Base-by-base conservation (phyloP, 805 yeast genomes). In the Deakozyma indianensis region DNA sequence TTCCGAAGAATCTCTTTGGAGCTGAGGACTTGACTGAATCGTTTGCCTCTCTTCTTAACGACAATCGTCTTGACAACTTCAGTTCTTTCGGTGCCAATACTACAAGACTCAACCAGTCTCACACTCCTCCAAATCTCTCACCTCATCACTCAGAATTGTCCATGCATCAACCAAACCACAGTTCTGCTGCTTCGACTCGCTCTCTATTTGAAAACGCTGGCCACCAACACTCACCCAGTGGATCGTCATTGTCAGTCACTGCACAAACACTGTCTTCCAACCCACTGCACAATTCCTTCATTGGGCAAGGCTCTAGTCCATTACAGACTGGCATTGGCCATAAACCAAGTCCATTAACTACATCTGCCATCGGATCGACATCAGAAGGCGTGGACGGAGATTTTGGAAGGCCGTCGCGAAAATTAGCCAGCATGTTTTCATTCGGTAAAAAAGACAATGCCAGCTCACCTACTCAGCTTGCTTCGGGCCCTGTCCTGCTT, bases 1-100 rank as follows among this genome's bases (percentile, higher is more conserved):
- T 66, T 16, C 71, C 71, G 2, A 55, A 69, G 2, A 54, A 63
- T 43, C 46, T 67, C 41, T 56, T 60, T 43, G 51, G 47, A 7
- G 48, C 51, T 11, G 59, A 55, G 21, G 59, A 55, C 41, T 23
- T 53, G 24, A 45, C 51, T n/a, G 57, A 50, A 9, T 50, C 56
- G 1, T 50, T 53, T 23, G 51, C 52, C 5, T 32, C 50, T n/a
- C 41, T n/a, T n/a, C 23, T 41, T 3, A 9, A 22, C n/a, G 42
- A 20, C 20, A 25, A 14, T 25, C 7, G 28, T 9, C 38, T 32
- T n/a, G 38, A 32, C 38, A 32, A 32, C 18, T 32, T 32, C 18
- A n/a, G 18, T n/a, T 5, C 5, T n/a, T 11, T 4, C 5, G 14
- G 14, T 14, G 18, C 9, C 18, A 32, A 32, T 4, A 32, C 11